Base-by-base conservation (phyloP, 495 filamentous ascomycete species). In the Pseudoneurospora amorphoporcata region DNA sequence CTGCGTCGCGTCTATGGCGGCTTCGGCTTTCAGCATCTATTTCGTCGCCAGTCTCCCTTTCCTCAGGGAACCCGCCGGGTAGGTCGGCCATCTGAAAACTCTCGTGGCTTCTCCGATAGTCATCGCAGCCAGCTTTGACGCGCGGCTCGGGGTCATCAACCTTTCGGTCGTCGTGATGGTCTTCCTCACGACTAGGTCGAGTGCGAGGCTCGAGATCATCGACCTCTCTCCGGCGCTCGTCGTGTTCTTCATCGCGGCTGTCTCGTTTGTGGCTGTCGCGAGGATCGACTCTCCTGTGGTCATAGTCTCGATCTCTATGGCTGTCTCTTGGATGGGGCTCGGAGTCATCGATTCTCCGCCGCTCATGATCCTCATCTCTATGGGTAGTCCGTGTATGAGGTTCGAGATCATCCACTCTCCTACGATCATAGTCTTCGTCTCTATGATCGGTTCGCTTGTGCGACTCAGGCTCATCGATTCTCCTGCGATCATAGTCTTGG, bases 141-240 rank as follows among this genome's bases (percentile, higher is more conserved):
- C 29, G 53, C 23, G 29, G 29, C 53, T 70, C 69, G 37, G 53
- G 7, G 7, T 35, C 53, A 35, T 65, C 53, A 35, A 35, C 53
- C 53, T 10, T 65, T 32, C 29, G 53, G 53, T 65, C 53, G 29
- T 65, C 39, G 39, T 40, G 10, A 9, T 9, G 8, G 39, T 40
- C 39, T 9, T 40, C 39, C 2, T 9, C 39, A 40, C 8, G 39
- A 12, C 39, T 40, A 40, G 39, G 39, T 2, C 39, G 39, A 8
- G 39, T 65, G 7, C 29, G 53, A 37, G 53, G 29, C 32, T 65
- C 53, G 6, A 2, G 7, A 35, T 39, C 32, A 42, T 73, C 23
- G 75, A 41, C 68, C 76, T 79, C 10, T 69, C 76, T n/a, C 79
- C 79, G 7, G 75, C 77, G 29, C 35, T 65, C 53, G 53, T 35